Evolutionary conservation across 768 basidiomycete genomes (phyloP).

Genomic region (Hypholoma sublateritium): DNA sequence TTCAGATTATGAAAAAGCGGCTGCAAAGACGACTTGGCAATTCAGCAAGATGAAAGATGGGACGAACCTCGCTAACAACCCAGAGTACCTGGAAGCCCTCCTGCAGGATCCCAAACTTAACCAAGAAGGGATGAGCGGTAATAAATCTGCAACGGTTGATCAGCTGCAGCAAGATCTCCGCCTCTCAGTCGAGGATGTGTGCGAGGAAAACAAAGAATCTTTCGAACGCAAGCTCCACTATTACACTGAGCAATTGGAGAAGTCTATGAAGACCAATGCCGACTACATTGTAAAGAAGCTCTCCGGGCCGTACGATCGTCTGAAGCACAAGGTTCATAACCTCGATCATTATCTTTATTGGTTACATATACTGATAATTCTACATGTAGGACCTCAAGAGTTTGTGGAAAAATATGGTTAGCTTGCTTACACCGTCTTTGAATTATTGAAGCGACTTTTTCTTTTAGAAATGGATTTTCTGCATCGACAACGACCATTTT

Average conservation of each 20-base stretch:
- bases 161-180: constrained; percentile 2
- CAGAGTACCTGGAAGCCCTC: constrained; percentile 8
- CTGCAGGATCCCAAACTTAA: not conserved
- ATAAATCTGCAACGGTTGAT: not conserved
- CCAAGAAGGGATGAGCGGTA: not conserved
- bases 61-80: constrained; percentile 5
- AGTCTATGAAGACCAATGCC: constrained; percentile 9
- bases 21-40: constrained; percentile 4
- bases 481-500: constrained; percentile 21
- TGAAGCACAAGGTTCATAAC: not conserved
- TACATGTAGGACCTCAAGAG: constrained; percentile 8
- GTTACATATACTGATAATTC: too few species aligned
- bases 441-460: not conserved
- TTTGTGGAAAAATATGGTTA: constrained; percentile 14
- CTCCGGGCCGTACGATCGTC: constrained; percentile 6
- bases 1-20: constrained; percentile 18
- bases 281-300: constrained; percentile 6
- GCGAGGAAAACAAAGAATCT: constrained; percentile 2
- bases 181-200: constrained; percentile 5
- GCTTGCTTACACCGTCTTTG: too few species aligned
- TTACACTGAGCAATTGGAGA: constrained; percentile 5
- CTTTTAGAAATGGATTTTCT: constrained; percentile 24
- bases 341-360: too few species aligned
- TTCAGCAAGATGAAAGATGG: constrained; percentile 1
- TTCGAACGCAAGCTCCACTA: constrained; percentile 7